phyloP scores from a whole-genome alignment of 2,329 filamentous ascomycete genomes.

The Botryotinia narcissicola region DNA sequence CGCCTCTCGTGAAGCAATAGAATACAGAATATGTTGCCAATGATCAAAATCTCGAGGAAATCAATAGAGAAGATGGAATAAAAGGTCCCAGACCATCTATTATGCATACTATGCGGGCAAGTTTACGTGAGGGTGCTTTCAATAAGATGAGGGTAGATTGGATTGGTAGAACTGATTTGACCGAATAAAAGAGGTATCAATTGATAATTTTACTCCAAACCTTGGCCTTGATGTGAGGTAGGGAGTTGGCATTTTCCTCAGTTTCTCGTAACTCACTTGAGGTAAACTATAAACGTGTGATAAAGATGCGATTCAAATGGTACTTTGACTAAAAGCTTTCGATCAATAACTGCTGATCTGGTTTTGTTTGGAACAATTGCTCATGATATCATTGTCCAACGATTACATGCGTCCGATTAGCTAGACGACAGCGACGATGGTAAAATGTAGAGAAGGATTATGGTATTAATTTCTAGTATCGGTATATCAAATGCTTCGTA shows the following conservation, averaged over 20 bases:
- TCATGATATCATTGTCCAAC: neutral
- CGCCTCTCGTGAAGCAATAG: neutral
- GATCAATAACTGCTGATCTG: neutral
- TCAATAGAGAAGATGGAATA: neutral
- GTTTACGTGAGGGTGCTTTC: neutral
- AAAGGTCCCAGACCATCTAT: neutral
- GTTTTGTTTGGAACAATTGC: neutral
- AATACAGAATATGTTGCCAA: constrained; percentile 7
- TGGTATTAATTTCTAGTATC: neutral
- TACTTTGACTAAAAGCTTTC: neutral
- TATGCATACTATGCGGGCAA: neutral
- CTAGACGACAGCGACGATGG: neutral
- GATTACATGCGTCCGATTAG: neutral
- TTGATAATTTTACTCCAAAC: neutral
- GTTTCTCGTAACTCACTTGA: neutral
- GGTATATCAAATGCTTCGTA: constrained; percentile 1
- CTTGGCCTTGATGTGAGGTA: neutral
- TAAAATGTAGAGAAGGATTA: neutral
- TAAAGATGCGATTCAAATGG: neutral
- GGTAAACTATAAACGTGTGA: neutral
- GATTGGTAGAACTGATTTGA: constrained; percentile 10
- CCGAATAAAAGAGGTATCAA: neutral
- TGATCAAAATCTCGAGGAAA: neutral
- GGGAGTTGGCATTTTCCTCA: neutral
- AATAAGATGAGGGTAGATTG: neutral